Percentiles rank a stretch among this genome's conserved stretches.
phyloP scores from a whole-genome alignment of 768 basidiomycete genomes.

The Guyanaporus albipodus region DNA sequence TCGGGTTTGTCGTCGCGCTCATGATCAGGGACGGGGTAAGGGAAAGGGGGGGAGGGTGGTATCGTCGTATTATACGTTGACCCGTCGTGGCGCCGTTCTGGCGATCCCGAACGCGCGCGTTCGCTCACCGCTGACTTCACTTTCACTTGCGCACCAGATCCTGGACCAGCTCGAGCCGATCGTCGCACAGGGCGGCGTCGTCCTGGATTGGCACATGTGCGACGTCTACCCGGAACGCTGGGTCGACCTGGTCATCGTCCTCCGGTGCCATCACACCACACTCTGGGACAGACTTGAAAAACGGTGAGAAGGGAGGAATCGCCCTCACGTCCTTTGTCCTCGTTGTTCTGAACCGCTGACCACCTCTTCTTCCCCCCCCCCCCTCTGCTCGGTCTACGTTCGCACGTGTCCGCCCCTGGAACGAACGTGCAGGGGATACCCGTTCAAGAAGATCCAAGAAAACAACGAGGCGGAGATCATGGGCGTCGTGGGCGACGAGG shows the following conservation, averaged over 20 bases:
- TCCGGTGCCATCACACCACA: slow-evolving; percentile 81
- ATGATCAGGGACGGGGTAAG: no score
- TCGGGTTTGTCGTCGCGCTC: no score
- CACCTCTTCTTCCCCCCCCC: background rate
- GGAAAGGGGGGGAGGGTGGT: no score
- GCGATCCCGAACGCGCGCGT: no score
- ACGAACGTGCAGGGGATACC: slow-evolving; percentile 58
- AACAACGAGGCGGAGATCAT: slow-evolving; percentile 99
- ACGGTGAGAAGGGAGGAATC: no score
- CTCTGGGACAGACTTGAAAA: slow-evolving; percentile 91
- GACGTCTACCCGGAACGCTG: slow-evolving; percentile 94
- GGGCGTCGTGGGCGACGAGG: slow-evolving; percentile 87
- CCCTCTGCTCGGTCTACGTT: no score
- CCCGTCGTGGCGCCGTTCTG: background rate
- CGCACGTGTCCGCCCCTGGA: no score
- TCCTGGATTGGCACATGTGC: slow-evolving; percentile 95
- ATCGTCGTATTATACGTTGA: no score
- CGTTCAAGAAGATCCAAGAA: slow-evolving; percentile 92
- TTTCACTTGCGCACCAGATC: no score
- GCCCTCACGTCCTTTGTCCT: no score
- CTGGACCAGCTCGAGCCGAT: slow-evolving; percentile 84
- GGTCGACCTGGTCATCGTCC: slow-evolving; percentile 91
- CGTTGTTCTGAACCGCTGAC: background rate
- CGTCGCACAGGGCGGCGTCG: slow-evolving; percentile 64
- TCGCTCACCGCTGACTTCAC: no score